These are phyloP conservation scores for Fusarium euwallaceae DNA, from an alignment of 2,329 filamentous ascomycete species.

Conservation along the genomic window DNA sequence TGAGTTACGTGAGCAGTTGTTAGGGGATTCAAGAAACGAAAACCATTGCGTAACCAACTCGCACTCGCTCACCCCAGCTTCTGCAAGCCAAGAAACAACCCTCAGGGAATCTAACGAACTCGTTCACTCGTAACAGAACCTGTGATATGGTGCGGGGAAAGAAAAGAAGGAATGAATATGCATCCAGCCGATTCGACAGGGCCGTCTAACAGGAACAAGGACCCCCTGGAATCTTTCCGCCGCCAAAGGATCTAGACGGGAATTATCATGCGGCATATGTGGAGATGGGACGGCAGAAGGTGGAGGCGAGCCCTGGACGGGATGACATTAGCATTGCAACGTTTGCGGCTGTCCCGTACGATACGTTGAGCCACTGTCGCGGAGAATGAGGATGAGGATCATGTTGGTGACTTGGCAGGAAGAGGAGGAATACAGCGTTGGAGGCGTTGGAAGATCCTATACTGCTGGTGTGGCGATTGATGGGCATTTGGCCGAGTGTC, in stretches of 20 bases:
- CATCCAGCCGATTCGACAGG: not conserved
- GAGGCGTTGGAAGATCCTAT: not conserved
- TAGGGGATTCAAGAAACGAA: not conserved
- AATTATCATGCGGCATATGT: constrained; percentile 36
- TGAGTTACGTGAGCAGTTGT: no score
- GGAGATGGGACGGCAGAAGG: not conserved
- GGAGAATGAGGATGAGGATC: not conserved
- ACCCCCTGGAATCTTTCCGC: not conserved
- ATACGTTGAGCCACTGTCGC: not conserved
- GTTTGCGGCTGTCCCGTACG: not conserved
- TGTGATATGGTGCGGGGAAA: not conserved
- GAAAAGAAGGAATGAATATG: not conserved
- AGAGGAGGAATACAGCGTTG: not conserved
- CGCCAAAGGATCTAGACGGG: constrained; percentile 1
- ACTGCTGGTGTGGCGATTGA: not conserved
- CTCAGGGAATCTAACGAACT: not conserved
- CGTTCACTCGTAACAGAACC: not conserved
- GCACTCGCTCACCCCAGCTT: not conserved
- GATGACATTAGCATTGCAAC: not conserved
- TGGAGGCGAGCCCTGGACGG: not conserved
- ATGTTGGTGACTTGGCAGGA: not conserved
- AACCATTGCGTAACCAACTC: not conserved
- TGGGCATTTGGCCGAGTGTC: not conserved
- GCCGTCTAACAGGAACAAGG: not conserved
- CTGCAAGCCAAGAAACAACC: not conserved